phyloP scores from a whole-genome alignment of 2,329 filamentous ascomycete species.

The Phaeosphaeria sp. region DNA sequence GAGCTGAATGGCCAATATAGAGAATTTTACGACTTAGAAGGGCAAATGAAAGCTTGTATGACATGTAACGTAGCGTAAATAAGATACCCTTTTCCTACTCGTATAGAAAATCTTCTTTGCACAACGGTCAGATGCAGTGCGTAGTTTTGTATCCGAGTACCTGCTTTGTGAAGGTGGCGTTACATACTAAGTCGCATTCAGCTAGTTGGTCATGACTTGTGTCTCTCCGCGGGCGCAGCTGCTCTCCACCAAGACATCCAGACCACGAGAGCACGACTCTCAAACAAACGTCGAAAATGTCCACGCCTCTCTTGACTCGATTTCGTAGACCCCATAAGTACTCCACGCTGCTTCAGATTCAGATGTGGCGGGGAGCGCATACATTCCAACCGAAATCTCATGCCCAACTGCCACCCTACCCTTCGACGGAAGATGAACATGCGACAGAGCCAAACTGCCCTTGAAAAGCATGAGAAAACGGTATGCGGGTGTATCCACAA shows the following conservation, averaged over 20 bases:
- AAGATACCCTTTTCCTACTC: neutral
- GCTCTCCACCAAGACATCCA: neutral
- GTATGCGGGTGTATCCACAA: neutral
- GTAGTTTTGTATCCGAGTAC: neutral
- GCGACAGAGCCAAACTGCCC: neutral
- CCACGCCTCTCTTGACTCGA: neutral
- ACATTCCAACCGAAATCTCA: neutral
- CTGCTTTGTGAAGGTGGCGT: neutral
- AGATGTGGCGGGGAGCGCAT: too few relatives aligned
- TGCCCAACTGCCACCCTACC: neutral
- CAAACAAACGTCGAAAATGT: neutral
- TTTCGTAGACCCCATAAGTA: too few relatives aligned
- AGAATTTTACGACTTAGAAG: neutral
- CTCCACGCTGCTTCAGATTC: too few relatives aligned
- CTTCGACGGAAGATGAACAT: neutral
- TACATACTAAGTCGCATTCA: neutral
- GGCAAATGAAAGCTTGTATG: neutral
- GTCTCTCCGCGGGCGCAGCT: neutral
- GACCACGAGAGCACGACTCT: neutral
- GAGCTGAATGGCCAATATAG: neutral
- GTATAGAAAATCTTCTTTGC: neutral
- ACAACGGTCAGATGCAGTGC: neutral
- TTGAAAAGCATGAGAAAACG: neutral
- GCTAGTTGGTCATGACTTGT: neutral
- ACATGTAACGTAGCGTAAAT: neutral